phyloP scores from a whole-genome alignment of 257 asterid species.

The Solanum ossicruentum region DNA sequence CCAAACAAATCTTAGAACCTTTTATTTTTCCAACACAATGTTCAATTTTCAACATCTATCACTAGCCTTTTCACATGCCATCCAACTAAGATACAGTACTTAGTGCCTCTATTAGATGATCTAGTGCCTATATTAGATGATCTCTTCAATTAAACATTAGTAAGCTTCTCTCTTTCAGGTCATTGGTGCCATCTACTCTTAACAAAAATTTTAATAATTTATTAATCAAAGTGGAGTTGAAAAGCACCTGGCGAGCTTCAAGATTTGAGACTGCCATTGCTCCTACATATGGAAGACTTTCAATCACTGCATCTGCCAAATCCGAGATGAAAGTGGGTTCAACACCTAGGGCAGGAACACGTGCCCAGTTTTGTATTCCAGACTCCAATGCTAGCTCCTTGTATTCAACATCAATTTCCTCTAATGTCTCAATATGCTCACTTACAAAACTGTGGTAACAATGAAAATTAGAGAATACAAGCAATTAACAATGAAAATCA shows the following conservation, averaged over 20 bases:
- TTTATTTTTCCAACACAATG: background rate
- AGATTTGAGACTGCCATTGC: constrained; percentile 99
- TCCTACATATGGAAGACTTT: constrained; percentile 97
- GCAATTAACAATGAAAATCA: constrained; percentile 2
- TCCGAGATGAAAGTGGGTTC: constrained; percentile 89
- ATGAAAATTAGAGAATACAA: background rate
- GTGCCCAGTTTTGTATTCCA: constrained; percentile 94
- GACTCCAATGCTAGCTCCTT: constrained; percentile 92
- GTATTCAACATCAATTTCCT: constrained; percentile 98
- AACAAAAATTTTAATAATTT: background rate
- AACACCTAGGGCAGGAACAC: constrained; percentile 95
- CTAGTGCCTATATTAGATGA: background rate
- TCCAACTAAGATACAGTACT: background rate
- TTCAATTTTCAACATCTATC: background rate
- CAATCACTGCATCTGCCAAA: constrained; percentile 98
- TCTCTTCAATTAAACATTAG: background rate
- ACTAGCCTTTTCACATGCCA: background rate
- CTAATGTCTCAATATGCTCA: constrained; percentile 95
- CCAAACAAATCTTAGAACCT: background rate
- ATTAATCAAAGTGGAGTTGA: background rate
- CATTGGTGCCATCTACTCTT: background rate
- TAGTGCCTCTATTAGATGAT: background rate
- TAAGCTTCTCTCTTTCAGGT: background rate
- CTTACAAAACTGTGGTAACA: constrained; percentile 71
- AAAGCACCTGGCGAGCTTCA: constrained; percentile 92